Percentiles rank a stretch among this genome's conserved stretches.
Evolutionary conservation across 345 rosid genomes (phyloP).

Genomic region (Aegle marmelos): DNA sequence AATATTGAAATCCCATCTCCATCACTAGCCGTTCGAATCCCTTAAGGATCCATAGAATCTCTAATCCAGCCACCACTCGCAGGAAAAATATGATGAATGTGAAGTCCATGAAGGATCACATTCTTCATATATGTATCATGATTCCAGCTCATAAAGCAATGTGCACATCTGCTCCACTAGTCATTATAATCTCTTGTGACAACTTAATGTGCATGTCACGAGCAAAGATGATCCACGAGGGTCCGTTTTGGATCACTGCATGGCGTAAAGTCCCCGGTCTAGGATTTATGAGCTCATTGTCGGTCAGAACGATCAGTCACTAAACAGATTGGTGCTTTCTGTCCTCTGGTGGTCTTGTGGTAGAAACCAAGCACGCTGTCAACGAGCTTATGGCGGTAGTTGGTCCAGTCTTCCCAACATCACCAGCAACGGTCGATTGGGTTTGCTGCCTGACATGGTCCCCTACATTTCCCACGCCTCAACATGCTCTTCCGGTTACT

Average conservation of each 20-base stretch:
- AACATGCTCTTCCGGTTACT: not conserved
- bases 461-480: conserved; percentile 4
- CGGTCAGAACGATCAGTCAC: conserved; percentile 63
- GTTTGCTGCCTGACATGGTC: conserved; percentile 47
- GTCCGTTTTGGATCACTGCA: conserved; percentile 60
- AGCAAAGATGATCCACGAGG: conserved; percentile 76
- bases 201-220: conserved; percentile 61
- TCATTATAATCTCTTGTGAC: conserved; percentile 50
- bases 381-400: conserved; percentile 49
- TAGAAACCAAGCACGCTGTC: conserved; percentile 73
- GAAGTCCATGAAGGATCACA: conserved; percentile 65
- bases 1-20: conserved; percentile 70
- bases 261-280: conserved; percentile 73
- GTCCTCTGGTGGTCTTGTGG: conserved; percentile 60
- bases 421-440: conserved; percentile 69
- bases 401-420: conserved; percentile 46
- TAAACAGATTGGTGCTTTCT: conserved; percentile 42
- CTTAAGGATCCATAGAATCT: conserved; percentile 57
- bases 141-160: conserved; percentile 61
- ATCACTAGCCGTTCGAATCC: conserved; percentile 45
- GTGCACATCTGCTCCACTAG: conserved; percentile 55
- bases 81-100: conserved; percentile 42
- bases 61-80: conserved; percentile 59
- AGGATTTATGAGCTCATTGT: conserved; percentile 47
- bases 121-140: conserved; percentile 62